These are phyloP conservation scores for Corallochytrium limacisporum DNA, from an alignment of 78 protist genomes.

Conservation along the genomic window DNA sequence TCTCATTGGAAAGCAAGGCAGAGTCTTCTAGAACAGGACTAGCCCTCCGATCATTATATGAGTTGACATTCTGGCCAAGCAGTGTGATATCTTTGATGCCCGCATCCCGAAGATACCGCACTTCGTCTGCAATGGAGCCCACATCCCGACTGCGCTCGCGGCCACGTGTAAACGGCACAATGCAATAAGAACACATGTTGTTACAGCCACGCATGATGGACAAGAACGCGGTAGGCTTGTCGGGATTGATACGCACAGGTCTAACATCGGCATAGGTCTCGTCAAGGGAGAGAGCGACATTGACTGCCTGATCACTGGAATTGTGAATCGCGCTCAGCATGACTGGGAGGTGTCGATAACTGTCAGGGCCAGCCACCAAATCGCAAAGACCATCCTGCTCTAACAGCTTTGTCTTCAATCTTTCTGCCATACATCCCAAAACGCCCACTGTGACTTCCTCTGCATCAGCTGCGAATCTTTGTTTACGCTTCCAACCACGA, in stretches of 20 bases:
- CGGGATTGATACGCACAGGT: conserved; percentile 57
- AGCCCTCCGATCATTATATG: conserved; percentile 32
- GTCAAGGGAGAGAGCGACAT: conserved; percentile 64
- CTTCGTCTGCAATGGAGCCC: conserved; percentile 55
- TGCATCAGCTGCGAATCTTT: neutral
- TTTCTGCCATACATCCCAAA: conserved; percentile 82
- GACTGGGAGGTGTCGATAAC: conserved; percentile 67
- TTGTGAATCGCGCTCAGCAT: conserved; percentile 23
- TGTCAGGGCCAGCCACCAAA: conserved; percentile 65
- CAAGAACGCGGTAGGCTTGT: conserved; percentile 9
- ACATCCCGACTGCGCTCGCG: conserved; percentile 61
- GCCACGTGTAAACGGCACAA: conserved; percentile 90
- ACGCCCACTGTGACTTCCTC: neutral
- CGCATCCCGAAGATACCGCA: conserved; percentile 11
- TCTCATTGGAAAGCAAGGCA: neutral
- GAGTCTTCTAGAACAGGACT: neutral
- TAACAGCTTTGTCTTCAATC: conserved; percentile 52
- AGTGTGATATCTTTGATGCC: conserved; percentile 48
- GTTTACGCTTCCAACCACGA: neutral
- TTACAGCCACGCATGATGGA: conserved; percentile 81
- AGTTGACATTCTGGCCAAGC: conserved; percentile 88
- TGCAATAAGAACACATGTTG: conserved; percentile 89
- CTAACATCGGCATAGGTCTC: conserved; percentile 89
- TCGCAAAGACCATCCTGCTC: conserved; percentile 47
- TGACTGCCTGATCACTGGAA: conserved; percentile 18